These are phyloP conservation scores for Solanum virginianum DNA, from an alignment of 257 asterid genomes.

Conservation along the genomic window DNA sequence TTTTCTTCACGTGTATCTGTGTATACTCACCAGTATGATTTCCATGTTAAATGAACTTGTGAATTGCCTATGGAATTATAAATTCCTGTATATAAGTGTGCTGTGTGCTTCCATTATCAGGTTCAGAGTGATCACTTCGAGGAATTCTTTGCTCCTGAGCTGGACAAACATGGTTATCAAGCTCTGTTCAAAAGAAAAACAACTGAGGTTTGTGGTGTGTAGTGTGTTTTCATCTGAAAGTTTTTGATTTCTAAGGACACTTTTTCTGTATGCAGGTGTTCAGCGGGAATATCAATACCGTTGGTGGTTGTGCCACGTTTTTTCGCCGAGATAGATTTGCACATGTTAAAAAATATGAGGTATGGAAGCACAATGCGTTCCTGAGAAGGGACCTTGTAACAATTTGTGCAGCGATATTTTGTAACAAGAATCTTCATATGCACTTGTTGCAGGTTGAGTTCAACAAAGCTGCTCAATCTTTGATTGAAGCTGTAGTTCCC, in stretches of 20 bases:
- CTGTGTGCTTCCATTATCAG: constrained; percentile 21
- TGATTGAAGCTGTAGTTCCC: constrained; percentile 73
- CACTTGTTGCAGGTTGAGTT: constrained; percentile 67
- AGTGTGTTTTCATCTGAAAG: background rate
- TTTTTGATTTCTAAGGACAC: background rate
- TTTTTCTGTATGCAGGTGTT: constrained; percentile 39
- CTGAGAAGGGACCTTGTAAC: background rate
- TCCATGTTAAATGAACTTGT: background rate
- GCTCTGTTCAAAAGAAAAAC: constrained; percentile 71
- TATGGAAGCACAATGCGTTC: constrained; percentile 3
- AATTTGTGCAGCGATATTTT: background rate
- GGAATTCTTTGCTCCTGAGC: constrained; percentile 89
- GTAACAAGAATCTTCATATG: background rate
- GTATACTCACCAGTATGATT: background rate
- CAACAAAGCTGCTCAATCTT: constrained; percentile 96
- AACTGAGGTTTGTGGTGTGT: constrained; percentile 59
- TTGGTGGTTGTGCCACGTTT: constrained; percentile 98
- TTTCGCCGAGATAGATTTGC: constrained; percentile 93
- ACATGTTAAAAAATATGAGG: constrained; percentile 96
- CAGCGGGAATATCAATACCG: constrained; percentile 32
- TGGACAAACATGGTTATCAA: constrained; percentile 95
- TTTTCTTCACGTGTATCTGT: background rate
- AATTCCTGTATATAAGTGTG: background rate
- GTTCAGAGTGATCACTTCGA: constrained; percentile 91
- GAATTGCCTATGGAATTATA: background rate